These are phyloP conservation scores for Pythium guiyangense DNA, from an alignment of 352 stramenopile species.

Conservation along the genomic window DNA sequence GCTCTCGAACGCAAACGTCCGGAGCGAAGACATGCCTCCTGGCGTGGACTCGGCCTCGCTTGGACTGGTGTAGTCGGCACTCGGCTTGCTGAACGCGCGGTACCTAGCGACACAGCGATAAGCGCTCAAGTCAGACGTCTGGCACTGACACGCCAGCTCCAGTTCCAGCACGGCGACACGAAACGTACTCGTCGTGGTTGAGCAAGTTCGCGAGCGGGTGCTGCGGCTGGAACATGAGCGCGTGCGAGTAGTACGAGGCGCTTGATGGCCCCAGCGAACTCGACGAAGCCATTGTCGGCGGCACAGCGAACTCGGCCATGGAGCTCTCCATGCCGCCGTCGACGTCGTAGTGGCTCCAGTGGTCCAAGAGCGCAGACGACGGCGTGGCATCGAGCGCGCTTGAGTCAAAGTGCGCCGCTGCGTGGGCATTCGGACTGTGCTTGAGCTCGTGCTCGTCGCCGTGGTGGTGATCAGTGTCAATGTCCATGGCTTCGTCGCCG, in stretches of 20 bases:
- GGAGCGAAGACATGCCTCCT: constrained; percentile 3
- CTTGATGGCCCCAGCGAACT: neutral
- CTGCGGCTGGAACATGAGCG: constrained; percentile 10
- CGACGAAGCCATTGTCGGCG: constrained; percentile 9
- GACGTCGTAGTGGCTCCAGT: constrained; percentile 30
- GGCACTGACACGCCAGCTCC: too few relatives aligned
- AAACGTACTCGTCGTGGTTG: constrained; percentile 28
- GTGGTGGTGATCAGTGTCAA: constrained; percentile 1
- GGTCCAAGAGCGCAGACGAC: constrained; percentile 20
- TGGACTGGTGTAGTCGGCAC: neutral
- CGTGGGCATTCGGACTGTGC: constrained; percentile 3
- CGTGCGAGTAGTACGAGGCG: constrained; percentile 9
- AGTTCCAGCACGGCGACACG: neutral
- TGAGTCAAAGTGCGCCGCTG: neutral
- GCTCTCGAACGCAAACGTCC: constrained; percentile 26
- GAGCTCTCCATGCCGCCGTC: constrained; percentile 23
- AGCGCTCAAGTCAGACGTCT: neutral
- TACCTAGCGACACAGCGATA: neutral
- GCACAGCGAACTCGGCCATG: constrained; percentile 20
- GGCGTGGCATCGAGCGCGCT: constrained; percentile 11
- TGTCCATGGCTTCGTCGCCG: constrained; percentile 26
- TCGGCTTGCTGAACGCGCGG: constrained; percentile 1
- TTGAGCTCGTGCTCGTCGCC: constrained; percentile 13
- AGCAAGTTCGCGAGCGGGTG: constrained; percentile 16
- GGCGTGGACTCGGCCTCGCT: neutral